Base-by-base conservation (phyloP, 306 rosid genomes). In the Trifolium repens region DNA sequence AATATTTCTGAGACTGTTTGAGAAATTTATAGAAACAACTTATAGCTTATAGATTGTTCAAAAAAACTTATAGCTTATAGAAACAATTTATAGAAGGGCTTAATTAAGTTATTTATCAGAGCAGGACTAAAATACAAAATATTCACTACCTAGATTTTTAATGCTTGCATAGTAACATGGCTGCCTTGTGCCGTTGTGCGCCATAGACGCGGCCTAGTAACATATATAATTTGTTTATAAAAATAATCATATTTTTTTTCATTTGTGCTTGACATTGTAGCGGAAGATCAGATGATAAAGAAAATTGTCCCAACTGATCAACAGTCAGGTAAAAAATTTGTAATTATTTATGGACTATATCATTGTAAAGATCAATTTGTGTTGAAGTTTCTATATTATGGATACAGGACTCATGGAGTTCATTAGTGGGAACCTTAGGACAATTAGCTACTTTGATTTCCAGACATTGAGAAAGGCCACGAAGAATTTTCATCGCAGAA, bases 381-480 rank as follows among this genome's bases (percentile, higher is more conserved):
- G 26, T 32, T 80, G 16, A 64, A 77, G 34, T 43, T 32, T 66
- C n/a, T 64, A 49, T 37, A 5, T 71, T 37, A 5, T 71, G 71
- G 52, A 72, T 43, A 65, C 86, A 89, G 97, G 77, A 71, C 67
- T 87, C 9, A 55, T 71, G 83, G 93, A 88, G 64, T 26, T 90
- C 16, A 22, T 87, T 5, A 87, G 96, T 59, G 94, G 90, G 40
- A 88, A 66, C 76, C 89, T 90, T 79, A 80, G 88, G 71, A 83
- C 94, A 68, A 80, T 94, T 54, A 80, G 79, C 67, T 73, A 83
- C 60, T 91, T 94, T 53, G 91, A 90, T 59, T 85, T 80, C 63
- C 72, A 66, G 34, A 82, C 97, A 71, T 68, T 94, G 79, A 90
- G 85, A 75, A 94, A 71, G 80, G 98, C 96, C 69, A 91, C 97